Percentiles rank a stretch among this genome's conserved stretches.
Evolutionary conservation across 495 filamentous ascomycete species (phyloP).

Genomic region (Penicillium arizonense): DNA sequence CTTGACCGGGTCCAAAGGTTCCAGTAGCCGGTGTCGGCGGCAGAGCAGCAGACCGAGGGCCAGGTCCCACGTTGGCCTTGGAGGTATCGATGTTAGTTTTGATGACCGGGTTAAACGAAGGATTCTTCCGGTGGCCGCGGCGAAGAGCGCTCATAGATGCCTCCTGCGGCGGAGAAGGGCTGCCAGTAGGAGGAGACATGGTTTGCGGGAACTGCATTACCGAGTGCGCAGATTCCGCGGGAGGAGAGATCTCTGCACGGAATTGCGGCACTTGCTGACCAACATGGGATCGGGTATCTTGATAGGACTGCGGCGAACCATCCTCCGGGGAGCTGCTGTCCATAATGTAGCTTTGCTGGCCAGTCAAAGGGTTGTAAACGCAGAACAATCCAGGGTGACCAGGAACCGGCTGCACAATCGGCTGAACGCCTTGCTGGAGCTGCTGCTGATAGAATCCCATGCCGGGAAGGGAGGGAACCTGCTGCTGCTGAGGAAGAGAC

Average conservation of each 20-base stretch:
- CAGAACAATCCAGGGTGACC: constrained; percentile 73
- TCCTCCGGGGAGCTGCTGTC: constrained; percentile 51
- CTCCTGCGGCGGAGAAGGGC: constrained; percentile 58
- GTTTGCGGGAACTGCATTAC: constrained; percentile 43
- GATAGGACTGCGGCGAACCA: constrained; percentile 23
- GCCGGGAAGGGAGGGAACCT: constrained; percentile 35
- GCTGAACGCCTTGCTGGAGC: constrained; percentile 71
- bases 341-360: constrained; percentile 73
- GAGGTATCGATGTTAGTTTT: constrained; percentile 58
- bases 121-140: constrained; percentile 85
- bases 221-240: constrained; percentile 56
- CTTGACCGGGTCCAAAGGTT: constrained; percentile 91
- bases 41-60: constrained; percentile 75
- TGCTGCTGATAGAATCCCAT: constrained; percentile 65
- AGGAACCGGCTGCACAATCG: constrained; percentile 63
- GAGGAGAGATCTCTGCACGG: constrained; percentile 78
- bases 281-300: constrained; percentile 36
- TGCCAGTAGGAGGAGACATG: constrained; percentile 68
- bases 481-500: constrained; percentile 41
- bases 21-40: constrained; percentile 80
- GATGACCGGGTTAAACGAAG: constrained; percentile 68
- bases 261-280: constrained; percentile 56
- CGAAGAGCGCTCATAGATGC: constrained; percentile 79
- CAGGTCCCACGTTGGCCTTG: constrained; percentile 53
- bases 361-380: constrained; percentile 78